A percentile compares a stretch with the other conserved stretches of the same genome.
These are phyloP conservation scores for Effrenium voratum DNA, from an alignment of 73 alveolate genomes.

Conservation along the genomic window DNA sequence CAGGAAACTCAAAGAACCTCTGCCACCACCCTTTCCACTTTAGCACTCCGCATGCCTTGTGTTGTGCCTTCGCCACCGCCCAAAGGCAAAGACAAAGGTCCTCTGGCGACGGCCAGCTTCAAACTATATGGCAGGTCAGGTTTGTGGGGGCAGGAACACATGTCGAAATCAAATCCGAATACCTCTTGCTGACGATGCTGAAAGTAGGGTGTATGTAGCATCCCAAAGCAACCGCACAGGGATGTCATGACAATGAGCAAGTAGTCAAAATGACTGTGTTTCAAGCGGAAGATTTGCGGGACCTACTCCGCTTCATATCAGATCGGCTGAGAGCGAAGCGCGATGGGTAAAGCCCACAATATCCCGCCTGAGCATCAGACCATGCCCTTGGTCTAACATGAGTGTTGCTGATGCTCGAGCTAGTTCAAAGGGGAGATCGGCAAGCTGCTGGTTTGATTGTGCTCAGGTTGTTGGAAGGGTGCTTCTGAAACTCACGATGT, in stretches of 20 bases:
- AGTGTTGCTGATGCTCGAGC: no score
- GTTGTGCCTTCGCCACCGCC: conserved; percentile 39
- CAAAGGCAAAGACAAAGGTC: conserved; percentile 33
- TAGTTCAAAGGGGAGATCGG: no score
- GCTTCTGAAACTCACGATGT: no score
- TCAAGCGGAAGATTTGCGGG: background rate
- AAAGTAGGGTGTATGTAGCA: background rate
- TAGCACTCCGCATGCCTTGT: conserved; percentile 22
- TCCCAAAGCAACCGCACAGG: background rate
- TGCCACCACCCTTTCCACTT: no score
- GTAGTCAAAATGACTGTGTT: background rate
- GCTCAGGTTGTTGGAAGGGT: no score
- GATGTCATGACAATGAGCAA: background rate
- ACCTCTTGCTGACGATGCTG: background rate
- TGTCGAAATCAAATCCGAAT: no score
- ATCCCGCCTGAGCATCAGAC: conserved; percentile 36
- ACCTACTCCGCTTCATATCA: no score
- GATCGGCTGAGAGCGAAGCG: no score
- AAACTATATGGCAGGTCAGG: no score
- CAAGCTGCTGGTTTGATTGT: no score
- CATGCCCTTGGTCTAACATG: no score
- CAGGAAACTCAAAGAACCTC: no score
- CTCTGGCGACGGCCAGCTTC: background rate
- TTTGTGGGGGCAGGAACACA: background rate
- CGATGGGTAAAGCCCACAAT: conserved; percentile 51